Base-by-base conservation (phyloP, 164 flowering plant genomes). In the Magnolia sinica region DNA sequence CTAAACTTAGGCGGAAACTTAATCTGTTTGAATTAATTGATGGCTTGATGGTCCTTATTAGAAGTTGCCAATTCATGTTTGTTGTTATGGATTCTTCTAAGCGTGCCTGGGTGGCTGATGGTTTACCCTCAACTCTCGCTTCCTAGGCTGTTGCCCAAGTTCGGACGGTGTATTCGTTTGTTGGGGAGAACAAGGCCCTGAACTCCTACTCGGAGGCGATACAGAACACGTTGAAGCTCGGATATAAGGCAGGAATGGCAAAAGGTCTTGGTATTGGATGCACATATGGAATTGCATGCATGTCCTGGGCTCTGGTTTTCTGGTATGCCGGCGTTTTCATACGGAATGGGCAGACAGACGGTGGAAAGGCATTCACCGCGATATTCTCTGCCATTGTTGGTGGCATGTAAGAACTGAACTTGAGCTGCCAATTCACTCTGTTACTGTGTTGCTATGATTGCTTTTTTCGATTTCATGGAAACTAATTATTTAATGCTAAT, bases 291-390 rank as follows among this genome's bases (percentile, higher is more conserved):
- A 93, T 94, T 52, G 98, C 97, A 5, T 96, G 97, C 83, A 92
- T 94, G 97, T 96, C 98, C 16, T 96, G 98, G 98, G 99, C 99
- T 10, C 93, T 96, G 70, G 97, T 96, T 71, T 92, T 96, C 85
- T 96, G 99, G 99, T 96, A 91, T 78, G 98, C 98, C 13, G 98
- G 99, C 16, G 98, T 94, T 80, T 92, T 96, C 76, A 91, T 94
- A 74, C 83, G 99, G 81, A 92, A 89, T 72, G 97, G 98, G 13
- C 92, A 89, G 85, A 91, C 93, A 0, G 98, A 94, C 83, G 99
- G 99, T 24, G 99, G 99, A 29, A 91, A 92, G 80, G 97, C 99
- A 9, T 94, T 96, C 86, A 94, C 99, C 0, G 98, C 99, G 0
- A 93, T 96, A 78, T 94, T 96, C 85, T 94, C 98, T 11, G 99